phyloP scores from a whole-genome alignment of 345 rosid species.

The Corchorus olitorius region DNA sequence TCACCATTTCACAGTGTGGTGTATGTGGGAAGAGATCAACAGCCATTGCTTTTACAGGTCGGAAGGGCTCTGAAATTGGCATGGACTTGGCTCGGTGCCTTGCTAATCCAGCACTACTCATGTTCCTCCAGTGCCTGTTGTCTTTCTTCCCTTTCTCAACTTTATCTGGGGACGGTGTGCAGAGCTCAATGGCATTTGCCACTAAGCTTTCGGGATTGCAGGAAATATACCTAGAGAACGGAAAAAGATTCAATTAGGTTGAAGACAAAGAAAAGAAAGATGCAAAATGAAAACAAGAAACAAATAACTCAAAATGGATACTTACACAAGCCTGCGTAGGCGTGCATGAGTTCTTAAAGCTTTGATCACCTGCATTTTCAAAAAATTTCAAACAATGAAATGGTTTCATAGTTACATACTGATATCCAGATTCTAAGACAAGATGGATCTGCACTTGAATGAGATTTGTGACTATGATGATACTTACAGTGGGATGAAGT shows the following conservation, averaged over 20 bases:
- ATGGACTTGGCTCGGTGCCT: conserved; percentile 81
- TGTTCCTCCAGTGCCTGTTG: conserved; percentile 63
- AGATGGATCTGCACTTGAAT: background rate
- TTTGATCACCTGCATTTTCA: conserved; percentile 66
- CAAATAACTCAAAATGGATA: conserved; percentile 29
- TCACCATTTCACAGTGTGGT: conserved; percentile 92
- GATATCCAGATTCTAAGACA: background rate
- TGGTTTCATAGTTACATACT: background rate
- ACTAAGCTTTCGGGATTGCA: conserved; percentile 94
- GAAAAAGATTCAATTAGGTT: conserved; percentile 11
- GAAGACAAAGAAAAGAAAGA: background rate
- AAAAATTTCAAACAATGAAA: background rate
- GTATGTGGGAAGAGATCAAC: conserved; percentile 96
- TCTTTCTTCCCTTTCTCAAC: conserved; percentile 68
- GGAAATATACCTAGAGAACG: conserved; percentile 69
- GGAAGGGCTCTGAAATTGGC: conserved; percentile 90
- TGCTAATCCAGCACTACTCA: conserved; percentile 84
- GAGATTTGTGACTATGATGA: background rate
- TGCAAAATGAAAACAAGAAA: background rate
- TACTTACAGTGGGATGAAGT: conserved; percentile 84
- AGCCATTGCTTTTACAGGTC: conserved; percentile 94
- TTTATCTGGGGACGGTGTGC: conserved; percentile 74
- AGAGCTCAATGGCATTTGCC: conserved; percentile 92
- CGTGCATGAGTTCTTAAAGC: conserved; percentile 74
- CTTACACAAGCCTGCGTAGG: conserved; percentile 80